Conservation (phyloP, 106 monocot species). For the Dendrobium officinale region DNA sequence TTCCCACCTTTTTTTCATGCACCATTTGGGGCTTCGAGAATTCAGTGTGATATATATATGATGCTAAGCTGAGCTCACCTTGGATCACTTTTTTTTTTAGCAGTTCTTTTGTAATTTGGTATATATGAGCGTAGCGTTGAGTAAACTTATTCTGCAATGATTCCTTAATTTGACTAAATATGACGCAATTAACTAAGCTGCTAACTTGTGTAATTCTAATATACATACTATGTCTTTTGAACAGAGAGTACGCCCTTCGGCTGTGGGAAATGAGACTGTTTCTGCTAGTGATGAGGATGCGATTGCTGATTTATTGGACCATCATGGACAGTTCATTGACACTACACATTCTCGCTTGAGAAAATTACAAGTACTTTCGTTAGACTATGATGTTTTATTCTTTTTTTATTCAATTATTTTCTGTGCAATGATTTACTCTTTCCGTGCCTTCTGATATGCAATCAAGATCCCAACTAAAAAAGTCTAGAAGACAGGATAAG, state of each 20-base stretch:
- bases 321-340: slow-evolving; percentile 70
- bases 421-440: neutral
- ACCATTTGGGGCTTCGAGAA: too few species aligned
- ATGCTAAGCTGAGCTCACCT: too few species aligned
- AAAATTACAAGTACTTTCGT: slow-evolving; percentile 69
- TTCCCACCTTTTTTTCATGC: too few species aligned
- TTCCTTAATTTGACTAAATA: neutral
- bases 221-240: neutral
- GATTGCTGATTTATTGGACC: slow-evolving; percentile 64
- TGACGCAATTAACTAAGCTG: neutral
- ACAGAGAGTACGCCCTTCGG: slow-evolving; percentile 39
- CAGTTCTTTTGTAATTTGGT: too few species aligned
- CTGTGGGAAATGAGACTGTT: slow-evolving; percentile 36
- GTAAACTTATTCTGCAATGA: neutral
- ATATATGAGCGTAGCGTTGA: neutral
- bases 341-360: slow-evolving; percentile 66
- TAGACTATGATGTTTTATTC: neutral
- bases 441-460: neutral
- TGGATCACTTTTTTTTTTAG: too few species aligned
- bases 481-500: too few species aligned
- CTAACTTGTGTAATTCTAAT: neutral
- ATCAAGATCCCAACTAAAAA: neutral
- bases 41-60: too few species aligned
- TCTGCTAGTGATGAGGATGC: slow-evolving; percentile 68
- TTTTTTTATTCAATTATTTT: neutral